These are phyloP conservation scores for Mollisiaceae sp. DNA, from an alignment of 2,329 filamentous ascomycete species.

Conservation along the genomic window DNA sequence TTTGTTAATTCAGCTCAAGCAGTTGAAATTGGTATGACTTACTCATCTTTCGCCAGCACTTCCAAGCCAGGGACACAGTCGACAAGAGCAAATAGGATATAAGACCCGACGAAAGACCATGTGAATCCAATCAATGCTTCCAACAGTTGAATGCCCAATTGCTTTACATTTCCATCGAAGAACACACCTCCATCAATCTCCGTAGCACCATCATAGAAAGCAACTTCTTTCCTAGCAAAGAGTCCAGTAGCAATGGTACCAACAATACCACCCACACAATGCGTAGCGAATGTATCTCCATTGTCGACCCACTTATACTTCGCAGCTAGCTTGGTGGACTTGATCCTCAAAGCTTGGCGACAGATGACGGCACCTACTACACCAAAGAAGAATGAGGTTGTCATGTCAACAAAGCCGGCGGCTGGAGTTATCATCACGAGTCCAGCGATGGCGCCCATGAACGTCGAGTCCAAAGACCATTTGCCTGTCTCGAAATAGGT, in stretches of 20 bases:
- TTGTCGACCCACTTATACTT: constrained; percentile 58
- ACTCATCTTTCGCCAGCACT: constrained; percentile 58
- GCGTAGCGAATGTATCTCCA: constrained; percentile 60
- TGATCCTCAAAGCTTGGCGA: constrained; percentile 57
- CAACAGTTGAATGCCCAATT: constrained; percentile 55
- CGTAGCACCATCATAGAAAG: constrained; percentile 53
- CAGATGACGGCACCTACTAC: constrained; percentile 61
- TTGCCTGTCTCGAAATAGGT: constrained; percentile 85
- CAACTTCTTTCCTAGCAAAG: constrained; percentile 56
- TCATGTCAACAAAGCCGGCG: constrained; percentile 79
- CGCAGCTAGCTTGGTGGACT: constrained; percentile 54
- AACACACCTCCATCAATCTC: constrained; percentile 56
- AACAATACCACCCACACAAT: constrained; percentile 56
- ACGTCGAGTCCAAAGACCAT: constrained; percentile 92
- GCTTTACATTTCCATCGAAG: constrained; percentile 56
- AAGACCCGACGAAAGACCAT: constrained; percentile 56
- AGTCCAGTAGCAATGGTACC: constrained; percentile 57
- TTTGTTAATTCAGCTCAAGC: neutral
- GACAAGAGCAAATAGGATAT: constrained; percentile 54
- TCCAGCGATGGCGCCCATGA: constrained; percentile 86
- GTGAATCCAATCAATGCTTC: constrained; percentile 56
- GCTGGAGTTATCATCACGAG: constrained; percentile 90
- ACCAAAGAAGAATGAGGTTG: constrained; percentile 63
- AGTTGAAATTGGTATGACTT: constrained; percentile 37
- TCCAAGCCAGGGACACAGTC: constrained; percentile 59